Percentiles rank a stretch among this genome's conserved stretches.
Conservation (phyloP, 768 basidiomycete genomes). For the Punctularia strigosozonata region DNA sequence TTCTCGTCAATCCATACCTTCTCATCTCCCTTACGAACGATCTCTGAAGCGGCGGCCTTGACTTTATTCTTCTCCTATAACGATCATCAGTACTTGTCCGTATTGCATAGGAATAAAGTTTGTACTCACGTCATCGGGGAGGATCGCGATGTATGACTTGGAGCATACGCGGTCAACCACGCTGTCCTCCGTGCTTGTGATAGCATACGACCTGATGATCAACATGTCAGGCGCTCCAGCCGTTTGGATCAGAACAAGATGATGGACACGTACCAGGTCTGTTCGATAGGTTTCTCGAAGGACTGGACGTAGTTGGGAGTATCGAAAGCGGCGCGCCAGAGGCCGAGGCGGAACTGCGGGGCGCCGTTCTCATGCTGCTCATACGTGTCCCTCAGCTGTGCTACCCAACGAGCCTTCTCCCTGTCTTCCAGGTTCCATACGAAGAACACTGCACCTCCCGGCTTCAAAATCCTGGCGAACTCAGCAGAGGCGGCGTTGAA, state of each 20-base stretch:
- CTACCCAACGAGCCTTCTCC: conserved; percentile 65
- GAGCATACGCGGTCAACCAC: conserved; percentile 59
- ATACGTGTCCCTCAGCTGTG: conserved; percentile 53
- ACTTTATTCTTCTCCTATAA: conserved; percentile 47
- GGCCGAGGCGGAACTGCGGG: conserved; percentile 70
- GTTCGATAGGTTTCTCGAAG: conserved; percentile 53
- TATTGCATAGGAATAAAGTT: too few species aligned
- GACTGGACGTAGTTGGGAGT: conserved; percentile 43
- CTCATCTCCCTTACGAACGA: conserved; percentile 48
- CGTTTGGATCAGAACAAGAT: too few species aligned
- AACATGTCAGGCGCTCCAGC: too few species aligned
- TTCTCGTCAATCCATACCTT: conserved; percentile 67
- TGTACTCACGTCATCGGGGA: conserved; percentile 44
- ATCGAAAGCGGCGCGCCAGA: conserved; percentile 65
- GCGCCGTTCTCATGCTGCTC: conserved; percentile 60
- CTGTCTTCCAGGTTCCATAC: conserved; percentile 92
- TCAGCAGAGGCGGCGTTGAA: conserved; percentile 61
- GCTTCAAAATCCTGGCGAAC: conserved; percentile 72
- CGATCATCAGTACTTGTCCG: too few species aligned
- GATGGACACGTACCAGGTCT: conserved; percentile 40
- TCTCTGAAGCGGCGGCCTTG: conserved; percentile 33
- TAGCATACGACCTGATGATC: too few species aligned
- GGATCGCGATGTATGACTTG: conserved; percentile 76
- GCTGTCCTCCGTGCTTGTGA: conserved; percentile 40
- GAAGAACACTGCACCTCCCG: conserved; percentile 54